Evolutionary conservation across 768 basidiomycete genomes (phyloP).

Genomic region (Suillus lakei): DNA sequence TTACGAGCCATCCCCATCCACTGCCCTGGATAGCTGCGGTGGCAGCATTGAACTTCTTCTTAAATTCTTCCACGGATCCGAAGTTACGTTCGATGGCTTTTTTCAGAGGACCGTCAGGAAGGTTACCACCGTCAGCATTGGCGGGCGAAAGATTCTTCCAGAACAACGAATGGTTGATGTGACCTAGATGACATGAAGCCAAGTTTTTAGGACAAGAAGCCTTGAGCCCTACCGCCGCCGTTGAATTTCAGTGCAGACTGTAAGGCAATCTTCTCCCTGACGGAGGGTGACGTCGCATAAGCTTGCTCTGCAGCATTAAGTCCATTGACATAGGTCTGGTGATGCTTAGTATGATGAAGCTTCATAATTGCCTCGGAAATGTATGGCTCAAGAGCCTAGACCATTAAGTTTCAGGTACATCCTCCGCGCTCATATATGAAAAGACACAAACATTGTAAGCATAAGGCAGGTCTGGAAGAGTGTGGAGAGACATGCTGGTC

Average conservation of each 20-base stretch:
- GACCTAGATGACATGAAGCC: constrained; percentile 51
- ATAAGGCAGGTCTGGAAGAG: constrained; percentile 82
- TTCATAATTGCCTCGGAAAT: constrained; percentile 94
- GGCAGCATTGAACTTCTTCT: constrained; percentile 82
- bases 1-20: constrained; percentile 97
- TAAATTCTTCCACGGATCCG: constrained; percentile 85
- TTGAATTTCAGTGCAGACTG: constrained; percentile 97
- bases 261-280: constrained; percentile 79
- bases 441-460: constrained; percentile 65
- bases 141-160: constrained; percentile 95
- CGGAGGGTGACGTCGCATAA: constrained; percentile 67
- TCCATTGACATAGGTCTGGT: constrained; percentile 92
- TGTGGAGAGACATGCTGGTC: constrained; percentile 58
- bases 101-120: constrained; percentile 71
- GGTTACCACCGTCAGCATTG: constrained; percentile 62
- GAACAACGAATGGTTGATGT: constrained; percentile 96
- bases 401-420: constrained; percentile 7
- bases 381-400: constrained; percentile 86
- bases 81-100: constrained; percentile 80
- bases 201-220: neutral
- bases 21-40: constrained; percentile 95
- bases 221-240: constrained; percentile 71
- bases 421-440: constrained; percentile 2
- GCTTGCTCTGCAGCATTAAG: constrained; percentile 91
- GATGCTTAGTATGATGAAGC: constrained; percentile 90